These are phyloP conservation scores for Chenopodium formosanum DNA, from an alignment of 148 eudicot species.

Conservation along the genomic window DNA sequence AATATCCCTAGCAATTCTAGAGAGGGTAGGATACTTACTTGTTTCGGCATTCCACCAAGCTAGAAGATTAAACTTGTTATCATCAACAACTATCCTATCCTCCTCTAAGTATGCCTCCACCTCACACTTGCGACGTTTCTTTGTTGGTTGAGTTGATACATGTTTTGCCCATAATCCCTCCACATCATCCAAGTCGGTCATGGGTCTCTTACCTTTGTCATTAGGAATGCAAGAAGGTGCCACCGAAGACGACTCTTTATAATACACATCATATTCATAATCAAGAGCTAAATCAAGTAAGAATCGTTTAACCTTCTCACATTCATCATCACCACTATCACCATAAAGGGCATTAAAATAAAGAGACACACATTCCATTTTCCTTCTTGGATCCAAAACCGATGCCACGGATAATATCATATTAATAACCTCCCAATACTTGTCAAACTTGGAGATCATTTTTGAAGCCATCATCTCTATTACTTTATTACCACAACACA, in stretches of 20 bases:
- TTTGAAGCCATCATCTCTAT: neutral
- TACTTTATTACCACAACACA: neutral
- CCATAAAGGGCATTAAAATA: neutral
- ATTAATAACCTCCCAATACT: neutral
- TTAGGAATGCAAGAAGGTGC: neutral
- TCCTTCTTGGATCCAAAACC: constrained; percentile 8
- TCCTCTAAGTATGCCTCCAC: constrained; percentile 10
- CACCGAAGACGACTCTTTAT: neutral
- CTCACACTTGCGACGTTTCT: neutral
- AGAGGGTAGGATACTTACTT: constrained; percentile 12
- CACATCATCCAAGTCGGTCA: neutral
- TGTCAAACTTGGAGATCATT: neutral
- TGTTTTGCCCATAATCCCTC: constrained; percentile 12
- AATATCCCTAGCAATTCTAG: constrained; percentile 7
- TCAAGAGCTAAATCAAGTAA: neutral
- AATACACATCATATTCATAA: neutral
- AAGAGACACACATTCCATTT: constrained; percentile 1
- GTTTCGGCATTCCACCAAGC: constrained; percentile 4
- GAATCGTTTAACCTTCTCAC: neutral
- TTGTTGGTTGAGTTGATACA: neutral
- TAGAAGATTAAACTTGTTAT: neutral
- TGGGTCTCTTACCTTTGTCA: neutral
- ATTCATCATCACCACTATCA: neutral
- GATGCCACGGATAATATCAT: neutral
- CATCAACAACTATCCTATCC: neutral